Evolutionary conservation across 2,329 filamentous ascomycete species (phyloP), one percentile per base, ranked within the genome.

Genomic region (Chalara sp.): DNA sequence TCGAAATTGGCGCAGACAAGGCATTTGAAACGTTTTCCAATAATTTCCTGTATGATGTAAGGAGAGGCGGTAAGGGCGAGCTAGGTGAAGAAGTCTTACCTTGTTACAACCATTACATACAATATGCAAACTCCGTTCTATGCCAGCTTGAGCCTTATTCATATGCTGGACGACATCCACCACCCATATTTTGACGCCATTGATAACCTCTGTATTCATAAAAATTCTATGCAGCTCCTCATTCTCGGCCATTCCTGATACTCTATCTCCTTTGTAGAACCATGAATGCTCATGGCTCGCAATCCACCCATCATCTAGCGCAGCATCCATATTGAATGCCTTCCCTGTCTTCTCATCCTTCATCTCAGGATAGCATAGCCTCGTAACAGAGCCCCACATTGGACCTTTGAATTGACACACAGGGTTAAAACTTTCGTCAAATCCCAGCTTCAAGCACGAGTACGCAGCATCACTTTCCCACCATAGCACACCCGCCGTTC

Each of bases 401-500:
- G 2, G 21, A 8, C 41, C 41, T 10, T 21, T 21, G 3, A 43
- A 4, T 29, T 48, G 52, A 29, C 41, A 47, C 2, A 45, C 44
- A 35, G 52, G 52, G 32, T 54, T 54, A 33, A 54, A 52, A 6
- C 2, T 29, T 21, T 12, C 13, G 30, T 54, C 52, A 44, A 54
- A 54, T 7, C 49, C 52, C 4, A 54, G n/a, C 43, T 54, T 54
- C 33, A 53, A 3, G 1, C 44, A 4, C n/a, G 11, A 39, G 44
- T 44, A 32, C 6, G 3, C n/a, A 21, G 5, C 3, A 12, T 31
- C 28, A n/a, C 5, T 3, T 31, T 21, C 46, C 33, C n/a, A 44
- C 49, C 52, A 54, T 39, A 54, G 32, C 10, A 48, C 39, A 6
- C 49, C 52, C 11, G 47, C 45, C 6, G 52, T 54, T 13, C 52